These are phyloP conservation scores for Teratosphaeria viscida DNA, from an alignment of 2,329 filamentous ascomycete genomes.

Conservation along the genomic window DNA sequence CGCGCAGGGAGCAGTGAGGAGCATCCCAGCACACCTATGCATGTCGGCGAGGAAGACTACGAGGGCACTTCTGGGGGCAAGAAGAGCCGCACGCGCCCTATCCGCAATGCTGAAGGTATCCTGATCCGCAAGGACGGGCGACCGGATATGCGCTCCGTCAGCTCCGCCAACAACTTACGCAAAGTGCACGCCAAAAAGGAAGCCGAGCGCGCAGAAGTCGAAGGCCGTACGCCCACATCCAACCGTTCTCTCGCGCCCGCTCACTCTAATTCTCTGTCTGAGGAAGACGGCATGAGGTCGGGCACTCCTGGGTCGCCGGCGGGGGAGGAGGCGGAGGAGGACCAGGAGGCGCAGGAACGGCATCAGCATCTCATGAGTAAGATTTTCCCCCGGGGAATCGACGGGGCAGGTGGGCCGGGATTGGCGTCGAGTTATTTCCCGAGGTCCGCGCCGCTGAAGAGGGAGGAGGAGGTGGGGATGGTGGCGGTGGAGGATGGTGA, in stretches of 20 bases:
- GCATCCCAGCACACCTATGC: constrained; percentile 2
- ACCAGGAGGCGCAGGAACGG: constrained; percentile 14
- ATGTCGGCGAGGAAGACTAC: constrained; percentile 1
- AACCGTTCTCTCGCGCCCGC: constrained; percentile 8
- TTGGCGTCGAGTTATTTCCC: constrained; percentile 12
- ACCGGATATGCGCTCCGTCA: constrained; percentile 43
- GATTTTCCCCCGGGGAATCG: constrained; percentile 19
- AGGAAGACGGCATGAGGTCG: constrained; percentile 11
- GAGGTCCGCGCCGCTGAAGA: not conserved
- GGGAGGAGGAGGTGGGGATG: not conserved
- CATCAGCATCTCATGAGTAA: constrained; percentile 23
- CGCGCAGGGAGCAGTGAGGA: not conserved
- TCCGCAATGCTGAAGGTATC: constrained; percentile 40
- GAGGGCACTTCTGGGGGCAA: constrained; percentile 21
- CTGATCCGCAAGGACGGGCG: constrained; percentile 42
- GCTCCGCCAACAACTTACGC: constrained; percentile 40
- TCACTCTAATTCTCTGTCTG: constrained; percentile 5
- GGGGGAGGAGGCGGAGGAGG: constrained; percentile 8
- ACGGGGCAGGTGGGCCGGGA: constrained; percentile 5
- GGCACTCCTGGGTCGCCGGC: constrained; percentile 11
- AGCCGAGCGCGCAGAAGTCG: constrained; percentile 24
- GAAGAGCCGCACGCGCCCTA: constrained; percentile 41
- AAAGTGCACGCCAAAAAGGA: constrained; percentile 43
- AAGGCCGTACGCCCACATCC: constrained; percentile 14
- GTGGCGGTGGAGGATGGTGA: not conserved